A percentile compares a stretch with the other conserved stretches of the same genome.
Evolutionary conservation across 108 stramenopile genomes (phyloP).

Genomic region (Conticribra weissflogii): DNA sequence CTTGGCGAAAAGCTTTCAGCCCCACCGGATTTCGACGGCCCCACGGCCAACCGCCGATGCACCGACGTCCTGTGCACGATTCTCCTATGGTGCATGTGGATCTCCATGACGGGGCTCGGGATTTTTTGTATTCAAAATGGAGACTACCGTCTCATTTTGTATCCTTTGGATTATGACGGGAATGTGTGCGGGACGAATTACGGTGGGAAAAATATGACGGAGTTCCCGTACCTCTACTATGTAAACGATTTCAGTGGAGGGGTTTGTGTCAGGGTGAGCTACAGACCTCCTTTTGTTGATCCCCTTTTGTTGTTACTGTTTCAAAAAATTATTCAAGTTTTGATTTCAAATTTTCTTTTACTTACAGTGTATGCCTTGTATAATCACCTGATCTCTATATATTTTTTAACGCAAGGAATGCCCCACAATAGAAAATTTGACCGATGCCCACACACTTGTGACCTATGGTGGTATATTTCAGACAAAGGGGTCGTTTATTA

Average conservation of each 20-base stretch:
- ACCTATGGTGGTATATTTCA: constrained; percentile 72
- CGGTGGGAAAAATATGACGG: constrained; percentile 52
- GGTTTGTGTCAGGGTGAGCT: constrained; percentile 68
- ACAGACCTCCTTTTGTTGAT: no score
- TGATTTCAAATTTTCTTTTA: no score
- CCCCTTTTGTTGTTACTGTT: no score
- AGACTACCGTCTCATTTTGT: constrained; percentile 67
- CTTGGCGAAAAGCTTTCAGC: constrained; percentile 58
- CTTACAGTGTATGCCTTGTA: no score
- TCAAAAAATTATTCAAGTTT: no score
- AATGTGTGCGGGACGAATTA: constrained; percentile 78
- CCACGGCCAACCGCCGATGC: constrained; percentile 55
- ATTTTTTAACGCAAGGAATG: constrained; percentile 27
- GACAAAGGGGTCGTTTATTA: constrained; percentile 36
- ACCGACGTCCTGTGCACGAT: constrained; percentile 73
- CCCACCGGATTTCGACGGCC: constrained; percentile 77
- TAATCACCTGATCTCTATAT: no score
- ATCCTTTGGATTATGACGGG: constrained; percentile 77
- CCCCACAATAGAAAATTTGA: constrained; percentile 32
- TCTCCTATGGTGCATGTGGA: constrained; percentile 58
- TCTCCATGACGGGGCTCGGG: constrained; percentile 66
- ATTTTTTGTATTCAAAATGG: constrained; percentile 61
- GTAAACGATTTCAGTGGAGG: constrained; percentile 72
- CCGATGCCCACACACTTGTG: constrained; percentile 63
- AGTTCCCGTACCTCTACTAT: constrained; percentile 74